A percentile compares a stretch with the other conserved stretches of the same genome.
Evolutionary conservation across 2,329 filamentous ascomycete genomes (phyloP).

Genomic region (Talaromyces amestolkiae): DNA sequence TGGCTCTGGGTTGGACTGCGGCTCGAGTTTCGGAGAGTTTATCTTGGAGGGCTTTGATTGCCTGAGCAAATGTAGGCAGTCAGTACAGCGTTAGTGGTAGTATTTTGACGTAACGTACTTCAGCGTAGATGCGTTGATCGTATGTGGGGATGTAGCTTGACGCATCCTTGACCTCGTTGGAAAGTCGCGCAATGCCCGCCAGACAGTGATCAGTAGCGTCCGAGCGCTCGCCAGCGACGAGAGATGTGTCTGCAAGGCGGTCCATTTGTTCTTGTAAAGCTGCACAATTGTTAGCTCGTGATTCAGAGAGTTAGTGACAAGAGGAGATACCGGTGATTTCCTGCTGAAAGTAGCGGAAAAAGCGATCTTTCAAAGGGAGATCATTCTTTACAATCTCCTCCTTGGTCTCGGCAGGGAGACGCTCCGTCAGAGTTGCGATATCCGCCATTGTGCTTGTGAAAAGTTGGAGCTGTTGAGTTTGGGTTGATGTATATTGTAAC

Average conservation of each 20-base stretch:
- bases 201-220: conserved; percentile 79
- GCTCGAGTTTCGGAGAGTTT: conserved; percentile 70
- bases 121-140: conserved; percentile 80
- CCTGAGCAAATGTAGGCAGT: conserved; percentile 45
- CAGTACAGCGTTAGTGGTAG: conserved; percentile 19
- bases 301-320: not conserved
- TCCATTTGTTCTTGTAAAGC: conserved; percentile 75
- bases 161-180: conserved; percentile 80
- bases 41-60: conserved; percentile 76
- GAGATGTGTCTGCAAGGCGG: conserved; percentile 61
- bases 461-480: not conserved
- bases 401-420: conserved; percentile 34
- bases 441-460: conserved; percentile 31
- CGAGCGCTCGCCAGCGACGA: conserved; percentile 69
- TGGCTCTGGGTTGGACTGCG: conserved; percentile 68
- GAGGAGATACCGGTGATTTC: conserved; percentile 63
- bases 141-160: conserved; percentile 80
- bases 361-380: conserved; percentile 65
- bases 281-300: conserved; percentile 35
- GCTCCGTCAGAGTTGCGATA: conserved; percentile 27
- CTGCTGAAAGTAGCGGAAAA: conserved; percentile 79
- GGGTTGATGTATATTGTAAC: not conserved
- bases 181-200: conserved; percentile 73
- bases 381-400: conserved; percentile 36
- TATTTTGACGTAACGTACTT: conserved; percentile 51